Conservation (phyloP, 805 yeast species). For the Alloascoidea hylecoeti region DNA sequence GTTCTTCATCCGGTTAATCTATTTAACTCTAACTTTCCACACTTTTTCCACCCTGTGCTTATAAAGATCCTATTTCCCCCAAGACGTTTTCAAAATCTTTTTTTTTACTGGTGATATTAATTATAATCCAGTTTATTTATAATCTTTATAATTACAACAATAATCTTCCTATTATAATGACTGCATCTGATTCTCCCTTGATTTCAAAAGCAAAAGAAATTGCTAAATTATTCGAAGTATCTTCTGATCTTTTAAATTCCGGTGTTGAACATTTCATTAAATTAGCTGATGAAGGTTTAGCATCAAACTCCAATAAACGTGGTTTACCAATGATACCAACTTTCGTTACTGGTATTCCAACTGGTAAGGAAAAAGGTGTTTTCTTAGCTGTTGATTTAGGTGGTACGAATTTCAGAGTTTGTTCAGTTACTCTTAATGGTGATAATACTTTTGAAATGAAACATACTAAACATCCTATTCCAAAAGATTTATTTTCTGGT, state of each 20-base stretch:
- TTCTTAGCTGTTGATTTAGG: constrained; percentile 89
- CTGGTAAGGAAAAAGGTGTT: constrained; percentile 74
- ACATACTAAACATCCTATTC: constrained; percentile 71
- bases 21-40: too few relatives aligned
- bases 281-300: constrained; percentile 17
- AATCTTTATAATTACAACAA: too few relatives aligned
- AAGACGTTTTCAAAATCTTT: too few relatives aligned
- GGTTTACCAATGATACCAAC: constrained; percentile 74
- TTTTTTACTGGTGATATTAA: too few relatives aligned
- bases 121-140: too few relatives aligned
- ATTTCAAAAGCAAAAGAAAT: constrained; percentile 6
- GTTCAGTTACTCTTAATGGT: constrained; percentile 57
- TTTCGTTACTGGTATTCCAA: constrained; percentile 73
- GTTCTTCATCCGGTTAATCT: too few relatives aligned
- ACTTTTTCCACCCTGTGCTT: too few relatives aligned
- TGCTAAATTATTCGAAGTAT: constrained; percentile 10
- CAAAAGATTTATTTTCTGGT: constrained; percentile 58
- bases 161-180: neutral
- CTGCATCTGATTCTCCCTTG: neutral
- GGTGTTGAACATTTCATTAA: constrained; percentile 9
- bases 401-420: constrained; percentile 92
- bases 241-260: constrained; percentile 9
- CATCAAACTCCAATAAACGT: constrained; percentile 10
- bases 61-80: too few relatives aligned
- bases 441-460: constrained; percentile 57